Evolutionary conservation across 1,284 basidiomycete species (phyloP), one percentile per base, ranked within the genome.

Genomic region (Apiotrichum akiyoshidainum): DNA sequence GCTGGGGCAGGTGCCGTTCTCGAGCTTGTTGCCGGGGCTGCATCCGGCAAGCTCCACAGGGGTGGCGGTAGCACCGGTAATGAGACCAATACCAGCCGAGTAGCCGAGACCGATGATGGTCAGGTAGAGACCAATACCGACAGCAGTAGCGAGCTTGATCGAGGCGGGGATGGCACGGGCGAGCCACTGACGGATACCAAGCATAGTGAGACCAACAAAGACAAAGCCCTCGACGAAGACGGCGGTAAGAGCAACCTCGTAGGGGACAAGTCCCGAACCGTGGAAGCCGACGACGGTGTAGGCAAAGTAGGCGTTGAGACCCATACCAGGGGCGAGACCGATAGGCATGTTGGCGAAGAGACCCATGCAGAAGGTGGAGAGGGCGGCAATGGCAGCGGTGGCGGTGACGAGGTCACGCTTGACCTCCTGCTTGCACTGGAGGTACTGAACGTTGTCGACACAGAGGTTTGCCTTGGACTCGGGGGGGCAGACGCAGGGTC

Each of bases 111-210:
- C 77, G 64, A 81, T 81, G 53, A 81, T 68, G 45, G 78, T 74
- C 13, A 80, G 75, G 79, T 88, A 94, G 17, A 93, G 73, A 57
- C 90, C 91, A 69, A 94, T 93, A 66, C 91, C 90, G 35, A 88
- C 86, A 58, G 90, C 90, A 5, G 91, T 88, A 12, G 89, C 86
- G 61, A 92, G 83, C 41, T 90, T 86, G 49, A 94, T 83, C 4
- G 90, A 92, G 62, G 90, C 87, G 1, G 91, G 91, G 82, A 94
- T 90, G 55, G 92, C 83, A 42, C 91, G 85, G 14, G 87, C 89
- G 26, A 94, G 83, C 91, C 90, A 93, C 80, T 93, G 90, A 59
- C 91, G 89, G 50, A 94, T 82, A 68, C 91, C 91, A 51, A 93
- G 80, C 37, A 94, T 70, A 1, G 90, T 92, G 19, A 94, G 81